Evolutionary conservation across 2,329 filamentous ascomycete genomes (phyloP), one percentile per base, ranked within the genome.

Genomic region (Botrytis pseudocinerea): DNA sequence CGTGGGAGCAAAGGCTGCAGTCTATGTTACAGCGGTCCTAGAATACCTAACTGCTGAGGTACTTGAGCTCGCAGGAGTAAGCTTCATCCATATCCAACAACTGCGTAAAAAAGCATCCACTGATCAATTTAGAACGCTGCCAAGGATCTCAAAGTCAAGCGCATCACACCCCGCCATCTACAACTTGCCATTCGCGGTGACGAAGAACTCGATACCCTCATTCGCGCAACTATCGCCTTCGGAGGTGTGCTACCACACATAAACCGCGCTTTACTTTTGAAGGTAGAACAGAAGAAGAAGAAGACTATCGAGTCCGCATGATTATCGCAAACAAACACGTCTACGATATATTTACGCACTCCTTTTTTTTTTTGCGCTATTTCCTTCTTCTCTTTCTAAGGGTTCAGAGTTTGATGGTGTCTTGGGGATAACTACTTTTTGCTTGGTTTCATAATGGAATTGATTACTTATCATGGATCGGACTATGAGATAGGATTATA

Each of bases 101-200:
- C 68, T 60, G 64, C 25, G 25, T 32, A 20, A 48, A 68, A 69
- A 48, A 46, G n/a, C 51, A 57, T 7, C 20, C 72, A 65, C 77
- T 79, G 68, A 79, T 57, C 70, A 59, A 22, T 61, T 25, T 80
- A 92, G 89, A 99, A 99, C 83, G 96, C 96, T 71, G 96, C 96
- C 84, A 98, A 98, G 89, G 96, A 99, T 84, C 92, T 98, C 82
- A 99, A 98, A 86, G 96, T 98, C 86, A 99, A 98, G 91, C 96
- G 96, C 85, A 99, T 99, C 85, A 98, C 95, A 20, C 96, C 96
- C 73, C 95, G 96, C 83, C 96, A 99, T 84, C 87, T 99, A 77
- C 96, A 99, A 85, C 93, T 99, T 76, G 96, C 96, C 80, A 99
- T 99, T 82, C 94, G 96, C 81, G 96, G 96, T 82, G 96, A 99